Evolutionary conservation across 331 rosid genomes (phyloP), one percentile per base, ranked within the genome.

Genomic region (Pyracantha coccinea): DNA sequence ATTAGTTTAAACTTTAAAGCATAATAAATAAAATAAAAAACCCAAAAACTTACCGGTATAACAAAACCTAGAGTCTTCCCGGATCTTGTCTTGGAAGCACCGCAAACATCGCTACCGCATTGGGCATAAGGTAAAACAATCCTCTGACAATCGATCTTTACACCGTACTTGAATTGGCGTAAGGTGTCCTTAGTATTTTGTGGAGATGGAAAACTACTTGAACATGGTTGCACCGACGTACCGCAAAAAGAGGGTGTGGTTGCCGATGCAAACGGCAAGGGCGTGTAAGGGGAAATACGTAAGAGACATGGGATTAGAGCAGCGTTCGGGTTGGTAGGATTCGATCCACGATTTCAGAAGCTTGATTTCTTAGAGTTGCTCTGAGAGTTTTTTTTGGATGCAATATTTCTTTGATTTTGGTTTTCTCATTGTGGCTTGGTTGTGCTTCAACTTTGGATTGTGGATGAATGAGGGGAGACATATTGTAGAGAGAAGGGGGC

Each of bases 51-150:
- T 68, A 94, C 98, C 25, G 96, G 97, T 66, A 94, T 83, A 58
- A 94, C 83, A 86, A 91, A 94, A 62, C 96, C 95, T 24, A 94
- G 88, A 66, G 95, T 94, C 85, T 94, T 94, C 25, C 99, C 95
- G 0, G 99, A 94, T 24, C 97, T 96, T 16, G 95, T 90, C 76
- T 91, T 94, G 8, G 97, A 5, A 5, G 99, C 99, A 13, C 99
- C 99, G 32, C 90, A 93, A 82, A 94, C 76, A 62, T 94, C 97
- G 25, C 97, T 86, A 4, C 91, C 93, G 65, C 88, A 87, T 24
- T 91, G 88, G 4, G 95, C 87, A 72, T 94, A 97, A 2, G 99
- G 99, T 77, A 94, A 80, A 65, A 91, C 82, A 62, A 93, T 95
- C 69, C 89, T 87, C 86, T 94, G 97, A n/a, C 91, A 85, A 32